phyloP scores from a whole-genome alignment of 345 rosid species.

The Rhodomyrtus tomentosa region DNA sequence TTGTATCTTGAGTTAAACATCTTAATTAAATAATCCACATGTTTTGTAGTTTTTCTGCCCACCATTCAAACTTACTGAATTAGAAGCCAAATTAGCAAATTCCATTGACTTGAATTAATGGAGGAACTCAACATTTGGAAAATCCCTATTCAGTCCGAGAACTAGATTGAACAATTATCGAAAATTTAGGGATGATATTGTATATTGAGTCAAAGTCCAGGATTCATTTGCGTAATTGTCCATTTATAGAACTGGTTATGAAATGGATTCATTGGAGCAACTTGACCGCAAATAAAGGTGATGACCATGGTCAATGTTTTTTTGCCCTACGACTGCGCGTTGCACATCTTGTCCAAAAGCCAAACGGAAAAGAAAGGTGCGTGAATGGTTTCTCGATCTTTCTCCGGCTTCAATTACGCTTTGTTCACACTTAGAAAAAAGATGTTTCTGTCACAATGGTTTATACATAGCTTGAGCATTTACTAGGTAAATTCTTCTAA shows the following conservation, averaged over 20 bases:
- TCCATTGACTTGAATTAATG: not conserved
- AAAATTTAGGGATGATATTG: not conserved
- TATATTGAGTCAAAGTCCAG: no score
- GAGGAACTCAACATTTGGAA: not conserved
- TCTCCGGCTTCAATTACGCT: not conserved
- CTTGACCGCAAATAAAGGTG: no score
- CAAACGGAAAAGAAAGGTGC: not conserved
- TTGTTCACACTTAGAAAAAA: not conserved
- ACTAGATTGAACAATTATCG: not conserved
- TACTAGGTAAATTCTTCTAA: not conserved
- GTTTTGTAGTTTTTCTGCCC: not conserved
- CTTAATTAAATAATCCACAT: not conserved
- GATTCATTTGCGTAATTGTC: no score
- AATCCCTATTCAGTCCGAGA: not conserved
- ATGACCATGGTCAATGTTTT: no score
- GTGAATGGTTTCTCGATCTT: not conserved
- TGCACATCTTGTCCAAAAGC: not conserved
- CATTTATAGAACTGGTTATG: no score
- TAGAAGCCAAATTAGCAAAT: not conserved
- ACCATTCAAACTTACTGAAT: not conserved
- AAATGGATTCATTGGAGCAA: no score
- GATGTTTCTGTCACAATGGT: not conserved
- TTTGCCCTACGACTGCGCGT: not conserved
- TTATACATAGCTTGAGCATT: not conserved
- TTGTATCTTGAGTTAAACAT: not conserved